A percentile compares a stretch with the other conserved stretches of the same genome.
Evolutionary conservation across 2,329 filamentous ascomycete genomes (phyloP).

Genomic region (Beauveria brongniartii): DNA sequence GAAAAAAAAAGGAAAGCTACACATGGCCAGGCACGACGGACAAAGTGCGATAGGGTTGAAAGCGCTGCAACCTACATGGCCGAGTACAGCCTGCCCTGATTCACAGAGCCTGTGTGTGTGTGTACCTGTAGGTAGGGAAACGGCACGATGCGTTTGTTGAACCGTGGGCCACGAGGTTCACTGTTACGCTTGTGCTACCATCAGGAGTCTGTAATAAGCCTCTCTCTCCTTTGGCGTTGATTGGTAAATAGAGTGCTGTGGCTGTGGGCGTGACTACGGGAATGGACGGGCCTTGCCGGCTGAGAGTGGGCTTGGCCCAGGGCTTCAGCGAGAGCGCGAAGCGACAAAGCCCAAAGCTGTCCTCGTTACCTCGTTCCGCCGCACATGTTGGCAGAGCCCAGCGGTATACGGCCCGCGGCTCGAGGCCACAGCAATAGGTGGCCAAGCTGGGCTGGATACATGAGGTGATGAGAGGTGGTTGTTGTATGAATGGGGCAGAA

Average conservation of each 20-base stretch:
- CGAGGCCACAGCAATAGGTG: too few relatives aligned
- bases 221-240: neutral
- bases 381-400: neutral
- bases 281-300: neutral
- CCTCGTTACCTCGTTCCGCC: slow-evolving; percentile 1
- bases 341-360: neutral
- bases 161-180: neutral
- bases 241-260: neutral
- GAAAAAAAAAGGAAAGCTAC: neutral
- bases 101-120: neutral
- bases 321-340: neutral
- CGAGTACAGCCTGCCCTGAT: neutral
- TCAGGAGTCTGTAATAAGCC: neutral
- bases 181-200: neutral
- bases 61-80: neutral
- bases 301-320: neutral
- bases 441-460: too few relatives aligned
- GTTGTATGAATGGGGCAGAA: neutral
- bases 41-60: neutral
- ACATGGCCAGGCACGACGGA: neutral
- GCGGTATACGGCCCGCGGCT: neutral
- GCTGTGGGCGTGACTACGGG: neutral
- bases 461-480: neutral
- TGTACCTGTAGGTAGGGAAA: too few relatives aligned
- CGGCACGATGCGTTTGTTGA: neutral